Evolutionary conservation across 1,139 yeast species (phyloP).

Genomic region (Oligophagozyma castellii): DNA sequence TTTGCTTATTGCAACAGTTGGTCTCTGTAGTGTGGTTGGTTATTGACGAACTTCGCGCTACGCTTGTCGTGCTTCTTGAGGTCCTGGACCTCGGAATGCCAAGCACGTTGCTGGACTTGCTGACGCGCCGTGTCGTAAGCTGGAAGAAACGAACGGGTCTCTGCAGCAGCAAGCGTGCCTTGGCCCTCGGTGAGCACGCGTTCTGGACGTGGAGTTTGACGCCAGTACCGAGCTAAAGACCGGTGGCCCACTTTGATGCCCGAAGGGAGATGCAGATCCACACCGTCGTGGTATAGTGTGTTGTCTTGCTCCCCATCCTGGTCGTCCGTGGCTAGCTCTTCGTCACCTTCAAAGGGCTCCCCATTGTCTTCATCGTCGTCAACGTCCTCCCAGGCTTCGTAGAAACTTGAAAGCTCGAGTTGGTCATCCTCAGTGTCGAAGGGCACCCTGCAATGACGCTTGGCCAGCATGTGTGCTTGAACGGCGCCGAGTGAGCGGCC

Average conservation of each 20-base stretch:
- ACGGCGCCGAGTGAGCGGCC: conserved; percentile 80
- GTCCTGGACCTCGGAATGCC: conserved; percentile 59
- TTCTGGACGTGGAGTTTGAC: conserved; percentile 71
- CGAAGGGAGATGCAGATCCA: conserved; percentile 71
- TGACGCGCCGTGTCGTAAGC: conserved; percentile 40
- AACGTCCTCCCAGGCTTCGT: conserved; percentile 37
- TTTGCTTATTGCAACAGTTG: conserved; percentile 55
- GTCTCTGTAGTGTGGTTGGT: conserved; percentile 87
- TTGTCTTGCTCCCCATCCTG: conserved; percentile 36
- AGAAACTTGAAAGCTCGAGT: conserved; percentile 79
- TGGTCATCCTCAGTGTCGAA: conserved; percentile 77
- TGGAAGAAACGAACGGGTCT: conserved; percentile 56
- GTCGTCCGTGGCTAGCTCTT: conserved; percentile 20
- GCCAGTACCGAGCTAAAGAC: conserved; percentile 72
- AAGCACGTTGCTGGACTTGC: conserved; percentile 55
- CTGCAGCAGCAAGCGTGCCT: conserved; percentile 89
- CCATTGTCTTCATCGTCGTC: conserved; percentile 29
- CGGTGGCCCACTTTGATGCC: conserved; percentile 88
- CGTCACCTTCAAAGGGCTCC: conserved; percentile 32
- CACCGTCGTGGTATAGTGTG: conserved; percentile 48
- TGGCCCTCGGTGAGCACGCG: conserved; percentile 70
- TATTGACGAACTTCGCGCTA: conserved; percentile 67
- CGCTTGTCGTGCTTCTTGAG: conserved; percentile 64
- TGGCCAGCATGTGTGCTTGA: conserved; percentile 80
- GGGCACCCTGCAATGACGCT: conserved; percentile 82